These are phyloP conservation scores for Ceratonia siliqua DNA, from an alignment of 306 rosid species.

Conservation along the genomic window DNA sequence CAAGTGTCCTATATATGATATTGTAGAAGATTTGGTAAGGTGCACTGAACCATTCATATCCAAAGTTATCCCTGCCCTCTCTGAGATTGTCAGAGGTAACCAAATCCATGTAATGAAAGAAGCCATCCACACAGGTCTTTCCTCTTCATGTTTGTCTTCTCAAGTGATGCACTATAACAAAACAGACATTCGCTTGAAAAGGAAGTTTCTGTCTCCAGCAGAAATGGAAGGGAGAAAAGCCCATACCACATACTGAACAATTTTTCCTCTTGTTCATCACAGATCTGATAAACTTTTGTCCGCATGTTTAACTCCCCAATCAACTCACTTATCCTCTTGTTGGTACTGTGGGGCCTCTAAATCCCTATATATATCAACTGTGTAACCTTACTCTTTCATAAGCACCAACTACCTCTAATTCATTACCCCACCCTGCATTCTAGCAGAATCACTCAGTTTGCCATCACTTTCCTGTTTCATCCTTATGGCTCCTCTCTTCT, in stretches of 20 bases:
- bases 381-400: constrained; percentile 34
- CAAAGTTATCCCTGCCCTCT: constrained; percentile 26
- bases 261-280: constrained; percentile 25
- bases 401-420: constrained; percentile 22
- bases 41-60: constrained; percentile 13
- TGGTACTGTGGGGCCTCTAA: constrained; percentile 41
- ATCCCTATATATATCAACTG: constrained; percentile 49
- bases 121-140: background rate
- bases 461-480: constrained; percentile 27
- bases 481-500: constrained; percentile 43
- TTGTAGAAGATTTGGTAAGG: constrained; percentile 3
- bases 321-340: constrained; percentile 40
- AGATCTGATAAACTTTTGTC: constrained; percentile 40
- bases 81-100: constrained; percentile 23
- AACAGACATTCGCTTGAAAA: constrained; percentile 22
- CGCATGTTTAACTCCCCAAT: constrained; percentile 34
- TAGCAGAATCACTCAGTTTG: constrained; percentile 42
- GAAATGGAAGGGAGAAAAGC: constrained; percentile 20
- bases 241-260: constrained; percentile 8
- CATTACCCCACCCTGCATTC: constrained; percentile 39
- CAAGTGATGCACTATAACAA: background rate
- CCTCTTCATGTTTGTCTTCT: constrained; percentile 24
- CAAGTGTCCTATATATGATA: background rate
- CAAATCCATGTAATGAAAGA: constrained; percentile 23
- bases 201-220: constrained; percentile 20